Percentiles rank a stretch among this genome's conserved stretches.
These are phyloP conservation scores for Solanum ossicruentum DNA, from an alignment of 257 asterid genomes.

Conservation along the genomic window DNA sequence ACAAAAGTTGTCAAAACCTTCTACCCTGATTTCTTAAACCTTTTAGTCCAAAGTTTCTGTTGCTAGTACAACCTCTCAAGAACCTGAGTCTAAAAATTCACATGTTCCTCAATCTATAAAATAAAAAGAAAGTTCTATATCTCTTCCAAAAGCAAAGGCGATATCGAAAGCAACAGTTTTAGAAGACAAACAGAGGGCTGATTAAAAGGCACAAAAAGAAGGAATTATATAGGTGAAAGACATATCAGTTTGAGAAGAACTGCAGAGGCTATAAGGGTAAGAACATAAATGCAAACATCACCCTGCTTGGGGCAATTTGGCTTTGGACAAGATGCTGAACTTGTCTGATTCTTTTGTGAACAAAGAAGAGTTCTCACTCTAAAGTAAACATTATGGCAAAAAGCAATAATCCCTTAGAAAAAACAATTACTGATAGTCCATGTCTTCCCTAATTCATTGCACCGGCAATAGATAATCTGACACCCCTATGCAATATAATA, in stretches of 20 bases:
- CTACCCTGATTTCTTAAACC: constrained; percentile 3
- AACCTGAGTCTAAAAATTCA: constrained; percentile 1
- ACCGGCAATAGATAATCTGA: background rate
- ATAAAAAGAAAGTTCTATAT: background rate
- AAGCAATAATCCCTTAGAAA: constrained; percentile 5
- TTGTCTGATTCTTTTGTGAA: constrained; percentile 23
- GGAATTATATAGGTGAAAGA: constrained; percentile 29
- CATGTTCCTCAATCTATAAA: background rate
- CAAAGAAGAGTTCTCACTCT: constrained; percentile 25
- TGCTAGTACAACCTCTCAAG: constrained; percentile 6
- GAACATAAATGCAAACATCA: too few relatives aligned
- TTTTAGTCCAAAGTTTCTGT: constrained; percentile 12
- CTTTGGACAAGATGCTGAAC: constrained; percentile 18
- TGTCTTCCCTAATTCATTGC: background rate
- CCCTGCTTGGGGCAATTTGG: background rate
- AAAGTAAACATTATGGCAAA: constrained; percentile 14
- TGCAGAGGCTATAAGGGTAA: background rate
- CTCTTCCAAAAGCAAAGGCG: constrained; percentile 22
- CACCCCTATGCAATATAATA: constrained; percentile 14
- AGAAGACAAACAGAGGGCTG: background rate
- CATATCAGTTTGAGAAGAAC: constrained; percentile 45
- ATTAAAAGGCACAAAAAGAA: too few relatives aligned
- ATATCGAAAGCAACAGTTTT: constrained; percentile 9
- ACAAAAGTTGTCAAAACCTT: constrained; percentile 5
- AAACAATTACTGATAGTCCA: constrained; percentile 7